Percentiles rank a stretch among this genome's conserved stretches.
These are phyloP conservation scores for Ananas comosus DNA, from an alignment of 176 grass and related monocot genomes.

Conservation along the genomic window DNA sequence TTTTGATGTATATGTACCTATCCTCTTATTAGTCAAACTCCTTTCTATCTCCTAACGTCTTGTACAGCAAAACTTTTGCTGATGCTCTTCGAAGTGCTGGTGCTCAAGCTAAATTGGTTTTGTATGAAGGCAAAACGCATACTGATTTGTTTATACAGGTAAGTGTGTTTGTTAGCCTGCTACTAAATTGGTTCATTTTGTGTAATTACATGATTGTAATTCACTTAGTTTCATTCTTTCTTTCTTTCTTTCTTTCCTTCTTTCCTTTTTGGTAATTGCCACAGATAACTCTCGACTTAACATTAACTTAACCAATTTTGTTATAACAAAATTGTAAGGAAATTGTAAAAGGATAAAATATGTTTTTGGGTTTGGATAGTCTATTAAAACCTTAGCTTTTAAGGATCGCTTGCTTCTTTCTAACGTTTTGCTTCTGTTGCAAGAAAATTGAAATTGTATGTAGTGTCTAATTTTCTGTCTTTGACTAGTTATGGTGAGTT, in stretches of 20 bases:
- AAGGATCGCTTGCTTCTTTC: too few species aligned
- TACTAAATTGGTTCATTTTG: background rate
- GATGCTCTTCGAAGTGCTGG: constrained; percentile 48
- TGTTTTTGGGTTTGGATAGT: too few species aligned
- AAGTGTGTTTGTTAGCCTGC: background rate
- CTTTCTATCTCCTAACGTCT: background rate
- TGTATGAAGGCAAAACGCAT: constrained; percentile 94
- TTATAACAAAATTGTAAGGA: too few species aligned
- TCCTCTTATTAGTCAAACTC: background rate
- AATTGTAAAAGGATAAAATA: too few species aligned
- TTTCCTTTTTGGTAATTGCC: too few species aligned
- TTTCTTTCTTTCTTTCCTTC: too few species aligned
- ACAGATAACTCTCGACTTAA: too few species aligned
- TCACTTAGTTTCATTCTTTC: background rate
- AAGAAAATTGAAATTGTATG: background rate
- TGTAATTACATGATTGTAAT: background rate
- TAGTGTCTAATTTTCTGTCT: too few species aligned
- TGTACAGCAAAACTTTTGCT: constrained; percentile 61
- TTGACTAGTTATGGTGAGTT: background rate
- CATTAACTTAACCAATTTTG: too few species aligned
- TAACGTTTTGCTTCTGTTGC: background rate
- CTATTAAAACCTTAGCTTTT: too few species aligned
- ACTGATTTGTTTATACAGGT: constrained; percentile 97
- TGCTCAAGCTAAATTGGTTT: constrained; percentile 56
- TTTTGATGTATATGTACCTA: background rate